Base-by-base conservation (phyloP, 2,329 filamentous ascomycete species). In the Arthrobotrys conoides region DNA sequence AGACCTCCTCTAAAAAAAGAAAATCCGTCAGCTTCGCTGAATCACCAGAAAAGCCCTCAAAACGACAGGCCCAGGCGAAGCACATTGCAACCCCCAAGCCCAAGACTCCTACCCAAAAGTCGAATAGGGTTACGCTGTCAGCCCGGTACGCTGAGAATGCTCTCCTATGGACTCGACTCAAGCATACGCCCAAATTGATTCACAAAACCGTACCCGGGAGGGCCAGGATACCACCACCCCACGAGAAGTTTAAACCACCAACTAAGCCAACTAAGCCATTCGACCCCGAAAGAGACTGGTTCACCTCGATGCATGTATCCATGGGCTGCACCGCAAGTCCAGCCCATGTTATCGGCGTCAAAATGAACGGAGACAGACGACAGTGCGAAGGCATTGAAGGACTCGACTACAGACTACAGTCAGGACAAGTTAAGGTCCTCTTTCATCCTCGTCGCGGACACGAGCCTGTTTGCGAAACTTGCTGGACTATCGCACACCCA, bases 401-500 rank as follows among this genome's bases (percentile, higher is more conserved):
- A 5, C 44, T 73, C 10, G 70, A 73, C 14, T 9, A 59, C 3
- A 22, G 61, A 8, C 63, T 73, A 3, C 51, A 67, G 10, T 36
- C n/a, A 27, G 70, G 70, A 36, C 63, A 75, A 36, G 64, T 75
- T 53, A 41, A 46, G 4, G 27, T 75, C 20, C 20, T 68, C 6
- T 75, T 68, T 16, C 71, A 75, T n/a, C 44, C 51, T 8, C 12
- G 67, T 3, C 38, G 9, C 9, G 30, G 61, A 4, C 1, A 33
- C 10, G 63, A 75, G n/a, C 71, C 71, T 18, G 49, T 55, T 18
- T 75, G 71, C 33, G 71, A 75, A 27, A 55, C 55, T 12, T 75
- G 71, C 30, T 63, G 53, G 64, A 63, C 71, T 9, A 20, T 53
- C 1, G 9, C 9, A 6, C 27, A 30, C 6, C 27, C 27, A 6